Evolutionary conservation across 768 basidiomycete genomes (phyloP).

Genomic region (Goffeauzyma gilvescens): DNA sequence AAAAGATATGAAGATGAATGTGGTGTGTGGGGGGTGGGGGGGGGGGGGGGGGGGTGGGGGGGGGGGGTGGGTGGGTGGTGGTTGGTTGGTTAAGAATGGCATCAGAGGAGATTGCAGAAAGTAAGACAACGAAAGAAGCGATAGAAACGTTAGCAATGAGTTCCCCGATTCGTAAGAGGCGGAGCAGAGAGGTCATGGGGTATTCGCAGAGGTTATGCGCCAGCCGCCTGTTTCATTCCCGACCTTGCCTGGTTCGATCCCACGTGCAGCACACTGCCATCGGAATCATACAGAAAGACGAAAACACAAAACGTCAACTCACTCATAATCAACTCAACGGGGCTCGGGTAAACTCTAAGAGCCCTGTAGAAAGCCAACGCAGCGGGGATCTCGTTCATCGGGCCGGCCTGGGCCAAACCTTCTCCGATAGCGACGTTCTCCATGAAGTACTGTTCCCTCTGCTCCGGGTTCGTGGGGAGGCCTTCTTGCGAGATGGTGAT

Average conservation of each 20-base stretch:
- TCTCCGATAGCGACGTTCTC: constrained; percentile 72
- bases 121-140: too few relatives aligned
- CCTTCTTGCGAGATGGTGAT: constrained; percentile 51
- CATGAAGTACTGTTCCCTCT: constrained; percentile 82
- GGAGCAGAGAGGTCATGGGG: background rate
- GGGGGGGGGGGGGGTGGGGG: background rate
- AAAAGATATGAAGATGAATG: too few relatives aligned
- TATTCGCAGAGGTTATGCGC: background rate
- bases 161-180: too few relatives aligned
- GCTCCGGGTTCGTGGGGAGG: constrained; percentile 48
- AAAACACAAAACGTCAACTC: constrained; percentile 12
- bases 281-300: too few relatives aligned
- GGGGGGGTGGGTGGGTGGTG: background rate
- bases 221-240: background rate
- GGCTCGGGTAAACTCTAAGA: constrained; percentile 80
- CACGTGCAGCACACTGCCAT: too few relatives aligned
- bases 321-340: constrained; percentile 75
- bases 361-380: constrained; percentile 85
- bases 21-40: too few relatives aligned
- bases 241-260: too few relatives aligned
- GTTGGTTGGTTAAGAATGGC: background rate
- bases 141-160: too few relatives aligned
- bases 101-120: too few relatives aligned
- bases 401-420: constrained; percentile 56
- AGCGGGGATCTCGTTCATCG: constrained; percentile 54